Conservation (phyloP, 2,329 filamentous ascomycete genomes). For the Hyphodiscus sp. region DNA sequence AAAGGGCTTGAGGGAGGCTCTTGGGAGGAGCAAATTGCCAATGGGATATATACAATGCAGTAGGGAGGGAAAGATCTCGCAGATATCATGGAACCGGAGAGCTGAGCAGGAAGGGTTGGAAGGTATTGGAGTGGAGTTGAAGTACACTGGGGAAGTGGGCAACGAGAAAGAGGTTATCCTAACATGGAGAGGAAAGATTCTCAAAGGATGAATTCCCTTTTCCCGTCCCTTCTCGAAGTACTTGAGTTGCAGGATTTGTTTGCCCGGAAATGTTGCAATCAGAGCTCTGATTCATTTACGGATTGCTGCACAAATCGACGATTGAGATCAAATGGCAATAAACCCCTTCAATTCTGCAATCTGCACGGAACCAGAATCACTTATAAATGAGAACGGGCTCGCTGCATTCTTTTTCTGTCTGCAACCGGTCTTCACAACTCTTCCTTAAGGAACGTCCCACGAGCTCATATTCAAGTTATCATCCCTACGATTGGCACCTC, state of each 20-base stretch:
- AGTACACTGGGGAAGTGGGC: slow-evolving; percentile 31
- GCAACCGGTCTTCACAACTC: not conserved
- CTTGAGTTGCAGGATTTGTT: not conserved
- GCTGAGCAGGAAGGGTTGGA: slow-evolving; percentile 58
- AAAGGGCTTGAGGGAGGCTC: slow-evolving; percentile 67
- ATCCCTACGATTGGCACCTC: not conserved
- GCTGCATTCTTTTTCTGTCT: not conserved
- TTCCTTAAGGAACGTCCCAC: not conserved
- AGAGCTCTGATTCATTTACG: not conserved
- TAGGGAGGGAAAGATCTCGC: slow-evolving; percentile 49
- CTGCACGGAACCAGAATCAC: not conserved
- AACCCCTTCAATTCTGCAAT: not conserved
- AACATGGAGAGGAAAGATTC: slow-evolving; percentile 41
- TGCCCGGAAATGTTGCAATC: slow-evolving; percentile 2
- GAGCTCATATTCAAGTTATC: not conserved
- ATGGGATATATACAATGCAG: slow-evolving; percentile 65
- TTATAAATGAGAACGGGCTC: not conserved
- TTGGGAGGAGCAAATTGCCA: slow-evolving; percentile 61
- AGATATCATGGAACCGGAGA: slow-evolving; percentile 66
- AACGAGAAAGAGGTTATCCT: slow-evolving; percentile 40
- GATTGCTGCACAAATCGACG: slow-evolving; percentile 1
- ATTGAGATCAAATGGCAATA: not conserved
- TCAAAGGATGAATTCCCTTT: slow-evolving; percentile 10
- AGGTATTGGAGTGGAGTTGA: slow-evolving; percentile 47
- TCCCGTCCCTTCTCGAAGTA: not conserved